phyloP scores from a whole-genome alignment of 345 rosid species.

The Melastoma malabathricum region DNA sequence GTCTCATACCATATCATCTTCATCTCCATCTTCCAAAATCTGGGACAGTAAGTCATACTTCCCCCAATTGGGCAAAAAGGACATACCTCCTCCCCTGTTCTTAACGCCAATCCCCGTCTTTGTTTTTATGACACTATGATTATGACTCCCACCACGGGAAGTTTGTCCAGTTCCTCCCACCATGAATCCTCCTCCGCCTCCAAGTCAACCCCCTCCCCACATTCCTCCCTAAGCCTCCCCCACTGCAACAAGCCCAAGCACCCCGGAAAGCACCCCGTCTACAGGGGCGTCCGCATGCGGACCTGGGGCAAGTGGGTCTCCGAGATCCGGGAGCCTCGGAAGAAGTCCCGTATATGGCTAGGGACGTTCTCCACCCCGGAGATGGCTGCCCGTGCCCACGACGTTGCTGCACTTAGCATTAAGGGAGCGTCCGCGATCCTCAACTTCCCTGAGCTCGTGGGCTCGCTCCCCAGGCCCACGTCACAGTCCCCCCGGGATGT shows the following conservation, averaged over 20 bases:
- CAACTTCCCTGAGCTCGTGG: slow-evolving; percentile 14
- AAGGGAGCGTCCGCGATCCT: slow-evolving; percentile 16
- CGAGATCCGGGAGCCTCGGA: slow-evolving; percentile 15
- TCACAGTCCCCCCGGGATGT: slow-evolving; percentile 11
- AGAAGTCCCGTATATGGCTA: slow-evolving; percentile 19
- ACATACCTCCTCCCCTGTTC: too few species aligned
- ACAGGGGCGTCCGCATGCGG: slow-evolving; percentile 16
- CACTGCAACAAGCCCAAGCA: slow-evolving; percentile 7
- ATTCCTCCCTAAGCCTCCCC: too few species aligned
- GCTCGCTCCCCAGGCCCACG: slow-evolving; percentile 10
- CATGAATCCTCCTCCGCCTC: too few species aligned
- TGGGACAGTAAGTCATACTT: too few species aligned
- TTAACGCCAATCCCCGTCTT: too few species aligned
- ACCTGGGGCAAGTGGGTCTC: slow-evolving; percentile 20
- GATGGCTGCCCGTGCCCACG: slow-evolving; percentile 19
- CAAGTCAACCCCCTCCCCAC: too few species aligned
- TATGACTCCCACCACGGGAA: too few species aligned
- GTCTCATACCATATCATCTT: too few species aligned
- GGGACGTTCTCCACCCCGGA: slow-evolving; percentile 17
- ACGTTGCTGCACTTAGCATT: slow-evolving; percentile 18
- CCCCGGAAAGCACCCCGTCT: slow-evolving; percentile 13
- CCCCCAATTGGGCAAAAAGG: too few species aligned
- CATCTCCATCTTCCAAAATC: too few species aligned
- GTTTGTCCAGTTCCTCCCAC: too few species aligned
- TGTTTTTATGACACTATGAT: too few species aligned